Conservation (phyloP, 371 early-diverging fungal genomes). For the Mucor ambiguus region DNA sequence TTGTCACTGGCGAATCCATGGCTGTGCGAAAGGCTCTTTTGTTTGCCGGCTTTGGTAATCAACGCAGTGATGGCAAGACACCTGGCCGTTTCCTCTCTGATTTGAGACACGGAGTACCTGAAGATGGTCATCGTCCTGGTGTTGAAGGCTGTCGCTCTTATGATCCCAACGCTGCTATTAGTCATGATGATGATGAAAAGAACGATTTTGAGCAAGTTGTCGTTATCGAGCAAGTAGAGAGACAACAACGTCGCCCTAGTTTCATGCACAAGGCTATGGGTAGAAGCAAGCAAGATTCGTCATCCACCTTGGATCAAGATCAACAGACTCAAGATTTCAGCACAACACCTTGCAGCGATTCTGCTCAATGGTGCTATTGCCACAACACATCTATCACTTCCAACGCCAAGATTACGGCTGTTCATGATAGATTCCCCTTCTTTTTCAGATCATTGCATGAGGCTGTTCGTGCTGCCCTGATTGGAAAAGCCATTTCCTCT, state of each 20-base stretch:
- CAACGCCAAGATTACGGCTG: constrained; percentile 6
- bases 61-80: constrained; percentile 19
- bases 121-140: constrained; percentile 13
- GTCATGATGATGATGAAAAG: background rate
- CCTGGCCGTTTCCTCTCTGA: constrained; percentile 30
- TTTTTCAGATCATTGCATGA: constrained; percentile 35
- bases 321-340: constrained; percentile 5
- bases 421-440: constrained; percentile 35
- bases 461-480: constrained; percentile 29
- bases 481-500: background rate
- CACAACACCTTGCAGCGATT: constrained; percentile 22
- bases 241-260: background rate
- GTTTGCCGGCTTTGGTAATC: constrained; percentile 43
- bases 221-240: constrained; percentile 16
- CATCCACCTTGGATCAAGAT: background rate
- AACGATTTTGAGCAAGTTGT: constrained; percentile 6
- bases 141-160: constrained; percentile 6
- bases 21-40: constrained; percentile 33
- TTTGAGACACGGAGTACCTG: constrained; percentile 12
- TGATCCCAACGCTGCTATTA: background rate
- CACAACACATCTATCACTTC: background rate
- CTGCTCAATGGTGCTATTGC: constrained; percentile 23
- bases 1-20: constrained; percentile 28
- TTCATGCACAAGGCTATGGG: background rate
- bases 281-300: background rate